Evolutionary conservation across 495 filamentous ascomycete genomes (phyloP).

Genomic region (Penicillium subrubescens): DNA sequence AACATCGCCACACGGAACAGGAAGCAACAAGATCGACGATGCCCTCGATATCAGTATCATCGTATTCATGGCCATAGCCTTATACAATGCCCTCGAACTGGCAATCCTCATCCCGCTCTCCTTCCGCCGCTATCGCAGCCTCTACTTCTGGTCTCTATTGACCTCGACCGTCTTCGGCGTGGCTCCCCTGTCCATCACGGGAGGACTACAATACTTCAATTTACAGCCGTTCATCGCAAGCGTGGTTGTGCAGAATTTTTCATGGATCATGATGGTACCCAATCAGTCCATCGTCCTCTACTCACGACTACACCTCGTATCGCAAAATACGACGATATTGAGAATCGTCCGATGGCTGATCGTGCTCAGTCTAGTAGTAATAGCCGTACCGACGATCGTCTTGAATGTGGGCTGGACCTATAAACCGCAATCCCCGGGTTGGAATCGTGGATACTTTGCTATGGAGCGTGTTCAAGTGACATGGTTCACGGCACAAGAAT

Average conservation of each 20-base stretch:
- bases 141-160: constrained; percentile 9
- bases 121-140: constrained; percentile 4
- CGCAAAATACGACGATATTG: background rate
- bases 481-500: background rate
- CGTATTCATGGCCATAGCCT: background rate
- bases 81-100: constrained; percentile 4
- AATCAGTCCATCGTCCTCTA: background rate
- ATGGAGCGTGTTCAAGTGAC: background rate
- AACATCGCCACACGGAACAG: background rate
- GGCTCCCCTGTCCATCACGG: background rate
- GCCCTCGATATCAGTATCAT: background rate
- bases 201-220: background rate
- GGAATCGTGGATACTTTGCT: background rate
- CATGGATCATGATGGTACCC: background rate
- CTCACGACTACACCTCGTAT: background rate
- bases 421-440: background rate
- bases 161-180: background rate
- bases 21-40: background rate
- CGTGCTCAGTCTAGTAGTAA: background rate
- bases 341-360: background rate
- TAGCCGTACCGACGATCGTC: background rate
- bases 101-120: constrained; percentile 1
- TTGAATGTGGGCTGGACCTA: background rate
- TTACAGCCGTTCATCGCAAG: background rate
- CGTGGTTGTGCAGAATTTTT: background rate